Evolutionary conservation across 83 land plant genomes (phyloP).

Genomic region (Picea mariana): DNA sequence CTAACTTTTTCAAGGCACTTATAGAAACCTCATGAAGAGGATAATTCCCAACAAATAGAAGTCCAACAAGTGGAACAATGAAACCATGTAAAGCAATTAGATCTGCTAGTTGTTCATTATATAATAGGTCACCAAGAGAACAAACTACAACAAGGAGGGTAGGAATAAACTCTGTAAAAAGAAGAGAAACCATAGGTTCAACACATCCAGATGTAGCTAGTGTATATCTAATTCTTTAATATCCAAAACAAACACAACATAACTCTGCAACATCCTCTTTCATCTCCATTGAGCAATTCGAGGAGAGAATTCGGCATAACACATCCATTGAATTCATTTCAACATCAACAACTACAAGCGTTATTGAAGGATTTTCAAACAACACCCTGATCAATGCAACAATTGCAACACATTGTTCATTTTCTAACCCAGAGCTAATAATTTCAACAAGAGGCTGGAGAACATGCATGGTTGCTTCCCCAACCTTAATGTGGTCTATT

Average conservation of each 20-base stretch:
- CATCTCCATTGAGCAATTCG: conserved; percentile 81
- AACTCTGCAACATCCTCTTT: conserved; percentile 93
- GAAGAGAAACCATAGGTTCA: conserved; percentile 84
- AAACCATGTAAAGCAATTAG: conserved; percentile 93
- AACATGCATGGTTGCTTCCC: conserved; percentile 70
- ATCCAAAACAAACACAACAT: conserved; percentile 79
- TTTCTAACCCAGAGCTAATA: conserved; percentile 86
- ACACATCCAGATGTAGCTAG: conserved; percentile 91
- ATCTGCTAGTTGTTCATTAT: conserved; percentile 95
- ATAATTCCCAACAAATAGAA: conserved; percentile 75
- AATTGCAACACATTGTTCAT: conserved; percentile 93
- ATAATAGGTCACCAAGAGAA: conserved; percentile 82
- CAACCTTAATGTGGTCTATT: conserved; percentile 77
- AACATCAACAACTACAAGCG: conserved; percentile 86
- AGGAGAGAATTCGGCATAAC: conserved; percentile 77
- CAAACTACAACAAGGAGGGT: conserved; percentile 80
- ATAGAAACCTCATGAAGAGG: conserved; percentile 78
- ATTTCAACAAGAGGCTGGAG: conserved; percentile 20
- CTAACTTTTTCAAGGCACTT: conserved; percentile 81
- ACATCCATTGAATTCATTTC: conserved; percentile 96
- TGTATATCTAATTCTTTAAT: conserved; percentile 81
- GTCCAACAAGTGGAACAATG: conserved; percentile 86
- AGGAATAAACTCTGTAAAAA: conserved; percentile 62
- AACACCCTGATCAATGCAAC: conserved; percentile 77
- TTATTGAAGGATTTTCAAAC: conserved; percentile 78